These are phyloP conservation scores for Schrenkiella parvula DNA, from an alignment of 345 rosid genomes.

Conservation along the genomic window DNA sequence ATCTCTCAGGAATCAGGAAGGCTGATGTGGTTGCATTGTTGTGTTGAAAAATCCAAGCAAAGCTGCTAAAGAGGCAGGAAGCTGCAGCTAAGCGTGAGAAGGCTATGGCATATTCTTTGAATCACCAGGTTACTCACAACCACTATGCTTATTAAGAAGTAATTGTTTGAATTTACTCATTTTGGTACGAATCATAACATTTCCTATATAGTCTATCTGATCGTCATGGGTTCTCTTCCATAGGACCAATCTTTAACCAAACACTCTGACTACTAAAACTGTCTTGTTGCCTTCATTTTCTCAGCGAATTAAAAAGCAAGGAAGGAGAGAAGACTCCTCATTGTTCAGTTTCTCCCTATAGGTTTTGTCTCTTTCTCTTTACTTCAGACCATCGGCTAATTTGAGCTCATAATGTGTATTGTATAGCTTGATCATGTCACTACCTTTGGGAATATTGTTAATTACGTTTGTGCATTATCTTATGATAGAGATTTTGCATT, in stretches of 20 bases:
- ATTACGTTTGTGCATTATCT: too few species aligned
- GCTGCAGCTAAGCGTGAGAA: conserved; percentile 99
- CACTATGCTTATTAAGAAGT: not conserved
- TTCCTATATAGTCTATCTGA: not conserved
- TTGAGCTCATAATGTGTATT: too few species aligned
- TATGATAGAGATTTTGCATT: too few species aligned
- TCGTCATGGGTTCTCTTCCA: not conserved
- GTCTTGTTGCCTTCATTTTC: too few species aligned
- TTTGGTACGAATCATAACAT: not conserved
- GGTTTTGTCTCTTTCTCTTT: too few species aligned
- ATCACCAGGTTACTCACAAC: conserved; percentile 72
- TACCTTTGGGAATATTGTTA: too few species aligned
- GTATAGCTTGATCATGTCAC: too few species aligned
- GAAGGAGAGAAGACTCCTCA: too few species aligned
- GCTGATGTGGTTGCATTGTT: conserved; percentile 92
- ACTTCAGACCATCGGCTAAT: too few species aligned
- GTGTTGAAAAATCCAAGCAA: conserved; percentile 93
- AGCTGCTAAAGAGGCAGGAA: conserved; percentile 84
- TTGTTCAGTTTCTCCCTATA: too few species aligned
- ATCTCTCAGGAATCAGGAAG: conserved; percentile 80
- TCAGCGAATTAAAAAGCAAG: too few species aligned
- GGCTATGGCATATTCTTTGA: conserved; percentile 96
- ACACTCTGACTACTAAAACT: not conserved
- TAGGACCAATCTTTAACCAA: not conserved
- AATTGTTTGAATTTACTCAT: not conserved